Conservation (phyloP, 148 eudicot genomes). For the Silene latifolia region DNA sequence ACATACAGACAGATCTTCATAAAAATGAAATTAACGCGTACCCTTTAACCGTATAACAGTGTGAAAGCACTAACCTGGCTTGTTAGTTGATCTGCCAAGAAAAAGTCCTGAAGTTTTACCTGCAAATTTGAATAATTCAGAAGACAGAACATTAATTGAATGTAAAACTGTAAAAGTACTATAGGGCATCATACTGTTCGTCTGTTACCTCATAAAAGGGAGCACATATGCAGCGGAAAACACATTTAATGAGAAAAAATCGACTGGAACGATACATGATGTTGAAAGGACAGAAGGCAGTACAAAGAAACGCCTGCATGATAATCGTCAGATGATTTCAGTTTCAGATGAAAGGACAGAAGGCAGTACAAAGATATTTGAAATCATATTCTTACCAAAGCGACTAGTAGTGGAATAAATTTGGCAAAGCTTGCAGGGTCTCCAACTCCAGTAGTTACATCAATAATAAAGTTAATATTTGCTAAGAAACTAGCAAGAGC, state of each 20-base stretch:
- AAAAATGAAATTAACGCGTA: background rate
- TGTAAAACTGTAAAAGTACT: background rate
- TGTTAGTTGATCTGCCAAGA: slow-evolving; percentile 64
- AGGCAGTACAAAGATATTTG: too few relatives aligned
- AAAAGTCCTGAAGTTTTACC: slow-evolving; percentile 61
- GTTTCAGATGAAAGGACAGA: too few relatives aligned
- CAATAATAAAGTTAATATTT: slow-evolving; percentile 55
- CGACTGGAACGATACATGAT: slow-evolving; percentile 55
- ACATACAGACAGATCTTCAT: too few relatives aligned
- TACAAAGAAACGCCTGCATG: slow-evolving; percentile 47
- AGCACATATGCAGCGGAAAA: slow-evolving; percentile 50
- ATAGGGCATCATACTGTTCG: background rate
- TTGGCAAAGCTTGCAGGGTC: slow-evolving; percentile 34
- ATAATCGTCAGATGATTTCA: slow-evolving; percentile 12
- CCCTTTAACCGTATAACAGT: background rate
- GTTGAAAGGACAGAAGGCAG: slow-evolving; percentile 55
- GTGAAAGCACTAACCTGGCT: slow-evolving; percentile 44
- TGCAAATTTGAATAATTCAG: slow-evolving; percentile 17
- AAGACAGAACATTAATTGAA: background rate
- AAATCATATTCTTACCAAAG: slow-evolving; percentile 38
- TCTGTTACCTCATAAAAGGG: slow-evolving; percentile 62
- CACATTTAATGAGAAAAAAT: slow-evolving; percentile 32
- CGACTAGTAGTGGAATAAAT: slow-evolving; percentile 57
- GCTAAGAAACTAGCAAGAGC: slow-evolving; percentile 52
- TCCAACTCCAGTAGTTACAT: slow-evolving; percentile 16